Base-by-base conservation (phyloP, 1,284 basidiomycete genomes). In the Ceratobasidium papillatum region DNA sequence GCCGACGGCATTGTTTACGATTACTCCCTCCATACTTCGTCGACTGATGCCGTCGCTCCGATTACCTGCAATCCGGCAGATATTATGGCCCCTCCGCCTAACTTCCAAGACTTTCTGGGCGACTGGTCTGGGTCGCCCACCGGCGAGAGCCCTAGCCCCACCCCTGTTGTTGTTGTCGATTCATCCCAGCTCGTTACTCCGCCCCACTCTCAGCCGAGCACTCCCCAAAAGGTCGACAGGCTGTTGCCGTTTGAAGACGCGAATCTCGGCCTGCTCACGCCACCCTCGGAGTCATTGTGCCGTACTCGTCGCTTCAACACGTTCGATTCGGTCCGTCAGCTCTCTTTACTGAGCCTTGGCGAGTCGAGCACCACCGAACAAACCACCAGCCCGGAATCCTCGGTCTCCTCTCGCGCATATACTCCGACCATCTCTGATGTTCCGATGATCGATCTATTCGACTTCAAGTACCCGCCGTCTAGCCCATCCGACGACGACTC, bases 261-360 rank as follows among this genome's bases (percentile, higher is more conserved):
- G 19, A 51, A 62, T 22, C 38, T 22, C 25, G 69, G 59, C 7
- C 25, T 63, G 19, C 32, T 54, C 11, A 62, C 58, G 22, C 69
- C 69, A 52, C 69, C 59, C 4, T 49, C 69, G 8, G 69, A 73
- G 32, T 56, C 68, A 1, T 12, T 54, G 47, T 59, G 17, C 49
- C 64, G 69, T 27, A 73, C 58, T 54, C 69, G 69, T 22, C 69
- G 69, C 47, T 45, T 34, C 32, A 62, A 63, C 30, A 25, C 30
- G 12, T 59, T 32, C 25, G 69, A 38, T 19, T 58, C 59, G 12
- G 30, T 59, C 47, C 22, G 38, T 22, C 45, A 41, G 3, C 47
- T 63, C 25, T 45, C 69, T 5, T 12, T 27, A n/a, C 41, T 73
- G 1, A 52, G n/a, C 17, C 3, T 63, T 12, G 38, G 49, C 25